phyloP scores from a whole-genome alignment of 805 yeast species.

The Diddensiella santjacobensis region DNA sequence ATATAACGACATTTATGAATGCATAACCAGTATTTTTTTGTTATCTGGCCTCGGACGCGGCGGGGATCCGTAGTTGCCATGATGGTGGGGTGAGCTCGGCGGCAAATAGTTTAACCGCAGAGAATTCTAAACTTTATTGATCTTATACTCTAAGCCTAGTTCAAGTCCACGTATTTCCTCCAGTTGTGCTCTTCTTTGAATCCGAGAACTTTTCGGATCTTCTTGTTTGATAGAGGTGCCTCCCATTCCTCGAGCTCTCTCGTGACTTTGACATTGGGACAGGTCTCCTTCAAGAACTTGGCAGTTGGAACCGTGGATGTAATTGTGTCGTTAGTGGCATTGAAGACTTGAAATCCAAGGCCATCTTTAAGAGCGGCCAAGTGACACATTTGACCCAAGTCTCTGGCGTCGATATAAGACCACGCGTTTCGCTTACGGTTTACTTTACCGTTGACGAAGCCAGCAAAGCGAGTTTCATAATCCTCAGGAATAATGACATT shows the following conservation, averaged over 20 bases:
- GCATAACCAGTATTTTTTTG: no score
- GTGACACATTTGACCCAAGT: slow-evolving; percentile 18
- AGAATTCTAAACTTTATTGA: no score
- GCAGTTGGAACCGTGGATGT: slow-evolving; percentile 14
- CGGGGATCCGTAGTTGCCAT: no score
- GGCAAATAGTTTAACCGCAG: no score
- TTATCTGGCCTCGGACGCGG: no score
- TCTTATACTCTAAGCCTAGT: no score
- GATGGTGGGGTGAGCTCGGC: no score
- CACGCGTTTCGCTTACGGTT: slow-evolving; percentile 18
- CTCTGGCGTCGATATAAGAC: slow-evolving; percentile 18
- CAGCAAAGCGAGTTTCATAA: slow-evolving; percentile 6
- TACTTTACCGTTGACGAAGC: slow-evolving; percentile 8
- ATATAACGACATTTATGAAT: no score
- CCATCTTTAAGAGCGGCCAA: slow-evolving; percentile 10
- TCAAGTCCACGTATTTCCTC: slow-evolving; percentile 10
- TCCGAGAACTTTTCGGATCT: slow-evolving; percentile 14
- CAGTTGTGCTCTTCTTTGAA: slow-evolving; percentile 19
- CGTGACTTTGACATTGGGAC: slow-evolving; percentile 14
- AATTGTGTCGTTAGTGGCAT: slow-evolving; percentile 17
- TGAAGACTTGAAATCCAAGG: slow-evolving; percentile 19
- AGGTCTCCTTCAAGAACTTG: slow-evolving; percentile 13
- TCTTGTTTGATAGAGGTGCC: slow-evolving; percentile 17
- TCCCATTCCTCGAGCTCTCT: slow-evolving; percentile 16
- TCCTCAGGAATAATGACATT: slow-evolving; percentile 15